A percentile compares a stretch with the other conserved stretches of the same genome.
Conservation (phyloP, 2,329 filamentous ascomycete species). For the Mycosphaerelloides madeirae region DNA sequence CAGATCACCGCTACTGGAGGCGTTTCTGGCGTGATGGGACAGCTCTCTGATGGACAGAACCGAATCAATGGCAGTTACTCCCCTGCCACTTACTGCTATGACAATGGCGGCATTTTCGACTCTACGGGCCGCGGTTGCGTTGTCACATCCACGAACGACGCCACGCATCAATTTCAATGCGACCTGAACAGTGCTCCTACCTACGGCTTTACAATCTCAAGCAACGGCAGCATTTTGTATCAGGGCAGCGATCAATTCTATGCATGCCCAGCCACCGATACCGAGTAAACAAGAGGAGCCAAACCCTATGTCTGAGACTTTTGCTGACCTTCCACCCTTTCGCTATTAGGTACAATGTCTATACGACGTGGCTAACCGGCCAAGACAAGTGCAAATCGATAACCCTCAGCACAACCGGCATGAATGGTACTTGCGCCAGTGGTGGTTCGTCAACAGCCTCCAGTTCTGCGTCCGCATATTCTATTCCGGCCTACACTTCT, state of each 20-base stretch:
- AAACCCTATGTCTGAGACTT: no score
- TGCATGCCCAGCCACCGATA: constrained; percentile 11
- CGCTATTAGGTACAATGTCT: constrained; percentile 20
- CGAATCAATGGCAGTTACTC: constrained; percentile 15
- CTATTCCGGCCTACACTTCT: background rate
- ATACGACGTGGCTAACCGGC: constrained; percentile 11
- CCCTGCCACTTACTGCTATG: constrained; percentile 14
- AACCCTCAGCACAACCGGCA: constrained; percentile 8
- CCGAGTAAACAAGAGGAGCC: no score
- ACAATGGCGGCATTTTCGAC: constrained; percentile 14
- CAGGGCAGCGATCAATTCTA: constrained; percentile 16
- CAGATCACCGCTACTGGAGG: constrained; percentile 20
- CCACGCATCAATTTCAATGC: constrained; percentile 18
- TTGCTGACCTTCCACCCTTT: no score
- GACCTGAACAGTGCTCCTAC: constrained; percentile 12
- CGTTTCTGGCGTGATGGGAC: constrained; percentile 18
- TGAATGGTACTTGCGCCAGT: constrained; percentile 8
- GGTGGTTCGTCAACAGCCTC: background rate
- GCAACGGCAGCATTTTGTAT: constrained; percentile 12
- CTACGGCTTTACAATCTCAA: constrained; percentile 13
- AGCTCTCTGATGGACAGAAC: constrained; percentile 20
- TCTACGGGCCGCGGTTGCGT: constrained; percentile 5
- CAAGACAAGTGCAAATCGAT: constrained; percentile 16
- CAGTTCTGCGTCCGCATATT: background rate
- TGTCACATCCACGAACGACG: constrained; percentile 13